phyloP scores from a whole-genome alignment of 2,329 filamentous ascomycete species.

The Fusarium chlamydosporum region DNA sequence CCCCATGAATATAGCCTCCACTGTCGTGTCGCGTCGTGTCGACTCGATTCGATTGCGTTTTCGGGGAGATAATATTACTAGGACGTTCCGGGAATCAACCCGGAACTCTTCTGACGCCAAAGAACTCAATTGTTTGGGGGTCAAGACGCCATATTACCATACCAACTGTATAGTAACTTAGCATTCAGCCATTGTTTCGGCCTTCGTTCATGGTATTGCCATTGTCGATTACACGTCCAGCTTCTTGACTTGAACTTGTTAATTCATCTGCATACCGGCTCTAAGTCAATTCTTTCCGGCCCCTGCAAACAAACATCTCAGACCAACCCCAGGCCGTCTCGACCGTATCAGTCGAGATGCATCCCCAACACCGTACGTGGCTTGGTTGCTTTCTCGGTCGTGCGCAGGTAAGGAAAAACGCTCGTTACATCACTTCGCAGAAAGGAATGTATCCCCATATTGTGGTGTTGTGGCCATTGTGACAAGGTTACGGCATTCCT shows the following conservation, averaged over 20 bases:
- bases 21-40: neutral
- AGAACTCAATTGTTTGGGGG: constrained; percentile 41
- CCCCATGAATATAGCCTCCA: constrained; percentile 16
- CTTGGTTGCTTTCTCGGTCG: constrained; percentile 25
- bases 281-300: constrained; percentile 23
- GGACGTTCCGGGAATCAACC: constrained; percentile 20
- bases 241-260: neutral
- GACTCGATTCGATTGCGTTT: constrained; percentile 27
- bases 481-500: constrained; percentile 38
- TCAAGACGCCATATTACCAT: constrained; percentile 17
- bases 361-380: constrained; percentile 22
- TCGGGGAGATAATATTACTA: constrained; percentile 23
- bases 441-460: constrained; percentile 34
- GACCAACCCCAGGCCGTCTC: constrained; percentile 14
- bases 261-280: constrained; percentile 30
- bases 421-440: constrained; percentile 24
- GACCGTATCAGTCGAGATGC: constrained; percentile 37
- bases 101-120: constrained; percentile 39
- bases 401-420: neutral
- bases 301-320: constrained; percentile 14
- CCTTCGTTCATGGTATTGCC: constrained; percentile 17
- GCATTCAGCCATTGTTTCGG: constrained; percentile 26
- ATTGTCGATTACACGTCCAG: constrained; percentile 9
- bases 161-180: neutral
- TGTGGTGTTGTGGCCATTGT: constrained; percentile 35